These are phyloP conservation scores for Eragrostis curvula DNA, from an alignment of 176 grass and related monocot genomes.

Conservation along the genomic window DNA sequence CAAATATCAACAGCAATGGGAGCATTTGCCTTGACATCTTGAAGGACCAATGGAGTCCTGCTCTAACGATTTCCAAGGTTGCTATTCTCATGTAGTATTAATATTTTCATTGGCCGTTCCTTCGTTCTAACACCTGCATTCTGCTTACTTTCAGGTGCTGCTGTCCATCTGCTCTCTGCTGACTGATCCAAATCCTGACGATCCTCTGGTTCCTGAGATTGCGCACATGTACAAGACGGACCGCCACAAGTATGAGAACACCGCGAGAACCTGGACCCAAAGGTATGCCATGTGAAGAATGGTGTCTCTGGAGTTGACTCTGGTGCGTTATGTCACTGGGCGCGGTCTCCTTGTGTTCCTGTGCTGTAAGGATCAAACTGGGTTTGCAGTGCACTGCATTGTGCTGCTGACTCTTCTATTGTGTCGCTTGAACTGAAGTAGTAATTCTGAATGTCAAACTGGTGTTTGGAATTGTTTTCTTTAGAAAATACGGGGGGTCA, in stretches of 20 bases:
- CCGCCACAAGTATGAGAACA: slow-evolving; percentile 72
- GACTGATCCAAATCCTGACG: slow-evolving; percentile 73
- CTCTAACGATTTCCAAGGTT: slow-evolving; percentile 77
- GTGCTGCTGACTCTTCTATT: not conserved
- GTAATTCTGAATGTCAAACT: slow-evolving; percentile 18
- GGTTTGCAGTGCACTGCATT: not conserved
- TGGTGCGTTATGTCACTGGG: not conserved
- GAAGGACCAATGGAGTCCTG: slow-evolving; percentile 87
- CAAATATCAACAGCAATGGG: slow-evolving; percentile 82
- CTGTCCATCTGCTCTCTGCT: slow-evolving; percentile 79
- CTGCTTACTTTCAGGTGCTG: slow-evolving; percentile 49
- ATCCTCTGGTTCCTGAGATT: slow-evolving; percentile 81
- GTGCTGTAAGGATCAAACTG: slow-evolving; percentile 29
- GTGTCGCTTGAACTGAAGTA: not conserved
- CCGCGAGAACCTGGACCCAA: slow-evolving; percentile 75
- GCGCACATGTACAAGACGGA: slow-evolving; percentile 86
- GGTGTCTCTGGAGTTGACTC: not conserved
- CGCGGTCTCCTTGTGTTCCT: not conserved
- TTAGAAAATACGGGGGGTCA: slow-evolving; percentile 14
- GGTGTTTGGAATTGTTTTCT: not conserved
- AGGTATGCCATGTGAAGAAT: slow-evolving; percentile 64
- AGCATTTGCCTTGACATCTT: slow-evolving; percentile 86
- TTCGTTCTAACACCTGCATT: not conserved
- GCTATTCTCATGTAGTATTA: not conserved
- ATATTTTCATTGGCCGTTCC: not conserved